Evolutionary conservation across 331 rosid genomes (phyloP).

Genomic region (Dryas integrifolia): DNA sequence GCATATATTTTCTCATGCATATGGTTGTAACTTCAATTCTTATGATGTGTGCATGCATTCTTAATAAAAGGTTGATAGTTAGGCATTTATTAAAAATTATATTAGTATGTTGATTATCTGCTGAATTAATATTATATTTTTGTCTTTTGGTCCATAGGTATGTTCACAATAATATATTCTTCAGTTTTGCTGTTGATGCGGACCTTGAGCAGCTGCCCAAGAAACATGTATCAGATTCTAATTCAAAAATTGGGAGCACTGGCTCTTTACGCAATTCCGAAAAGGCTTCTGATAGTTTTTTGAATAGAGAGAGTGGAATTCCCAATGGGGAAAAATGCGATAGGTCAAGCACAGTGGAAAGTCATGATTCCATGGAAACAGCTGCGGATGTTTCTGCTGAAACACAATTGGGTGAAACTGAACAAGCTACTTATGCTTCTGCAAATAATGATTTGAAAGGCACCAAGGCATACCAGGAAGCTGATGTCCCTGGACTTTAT

Average conservation of each 20-base stretch:
- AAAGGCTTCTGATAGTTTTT: constrained; percentile 36
- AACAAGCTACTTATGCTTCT: constrained; percentile 99
- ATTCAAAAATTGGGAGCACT: constrained; percentile 36
- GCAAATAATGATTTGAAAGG: constrained; percentile 99
- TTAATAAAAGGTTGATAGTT: neutral
- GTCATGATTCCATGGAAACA: constrained; percentile 39
- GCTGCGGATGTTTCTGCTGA: constrained; percentile 51
- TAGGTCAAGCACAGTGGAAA: constrained; percentile 40
- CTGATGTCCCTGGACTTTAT: constrained; percentile 90
- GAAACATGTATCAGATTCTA: constrained; percentile 51
- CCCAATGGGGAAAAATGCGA: constrained; percentile 54
- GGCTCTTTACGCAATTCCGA: constrained; percentile 42
- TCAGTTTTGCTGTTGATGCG: constrained; percentile 96
- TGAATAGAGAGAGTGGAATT: constrained; percentile 42
- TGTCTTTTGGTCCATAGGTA: constrained; percentile 57
- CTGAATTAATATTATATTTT: constrained; percentile 18
- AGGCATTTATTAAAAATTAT: neutral
- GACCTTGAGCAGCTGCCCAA: constrained; percentile 87
- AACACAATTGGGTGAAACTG: constrained; percentile 76
- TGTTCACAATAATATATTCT: constrained; percentile 97
- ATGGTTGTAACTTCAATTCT: constrained; percentile 15
- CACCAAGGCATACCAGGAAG: constrained; percentile 98
- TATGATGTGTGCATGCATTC: neutral
- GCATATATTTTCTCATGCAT: neutral
- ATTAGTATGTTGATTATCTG: neutral